phyloP scores from a whole-genome alignment of 192 early-diverging fungal genomes.

The Entrophospora sp. region DNA sequence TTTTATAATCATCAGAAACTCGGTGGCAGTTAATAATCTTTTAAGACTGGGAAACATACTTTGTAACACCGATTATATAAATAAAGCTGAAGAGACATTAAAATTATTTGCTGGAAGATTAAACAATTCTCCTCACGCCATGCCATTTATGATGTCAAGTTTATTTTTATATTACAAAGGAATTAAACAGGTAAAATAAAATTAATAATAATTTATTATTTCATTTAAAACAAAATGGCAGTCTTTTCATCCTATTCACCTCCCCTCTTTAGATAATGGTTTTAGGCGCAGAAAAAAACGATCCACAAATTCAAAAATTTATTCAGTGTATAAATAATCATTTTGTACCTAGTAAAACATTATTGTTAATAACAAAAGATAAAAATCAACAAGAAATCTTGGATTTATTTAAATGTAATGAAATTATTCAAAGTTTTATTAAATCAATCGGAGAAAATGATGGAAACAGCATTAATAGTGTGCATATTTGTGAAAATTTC shows the following conservation, averaged over 20 bases:
- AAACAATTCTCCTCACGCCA: slow-evolving; percentile 27
- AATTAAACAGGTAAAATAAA: slow-evolving; percentile 33
- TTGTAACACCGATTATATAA: slow-evolving; percentile 20
- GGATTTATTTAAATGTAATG: slow-evolving; percentile 16
- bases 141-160: slow-evolving; percentile 33
- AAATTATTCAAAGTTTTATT: slow-evolving; percentile 21
- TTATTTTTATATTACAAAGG: slow-evolving; percentile 27
- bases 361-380: too few species aligned
- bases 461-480: not conserved
- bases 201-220: not conserved
- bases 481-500: slow-evolving; percentile 46
- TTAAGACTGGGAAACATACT: slow-evolving; percentile 38
- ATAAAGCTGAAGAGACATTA: slow-evolving; percentile 28
- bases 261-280: too few species aligned
- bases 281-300: too few species aligned
- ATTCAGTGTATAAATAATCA: too few species aligned
- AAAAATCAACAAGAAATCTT: too few species aligned
- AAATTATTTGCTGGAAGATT: slow-evolving; percentile 23
- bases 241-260: too few species aligned
- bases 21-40: slow-evolving; percentile 46
- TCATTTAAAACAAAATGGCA: not conserved
- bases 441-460: slow-evolving; percentile 16
- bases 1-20: slow-evolving; percentile 26
- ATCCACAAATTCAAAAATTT: too few species aligned
- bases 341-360: too few species aligned